Conservation (phyloP, 129 eudicot genomes). For the Centella asiatica region DNA sequence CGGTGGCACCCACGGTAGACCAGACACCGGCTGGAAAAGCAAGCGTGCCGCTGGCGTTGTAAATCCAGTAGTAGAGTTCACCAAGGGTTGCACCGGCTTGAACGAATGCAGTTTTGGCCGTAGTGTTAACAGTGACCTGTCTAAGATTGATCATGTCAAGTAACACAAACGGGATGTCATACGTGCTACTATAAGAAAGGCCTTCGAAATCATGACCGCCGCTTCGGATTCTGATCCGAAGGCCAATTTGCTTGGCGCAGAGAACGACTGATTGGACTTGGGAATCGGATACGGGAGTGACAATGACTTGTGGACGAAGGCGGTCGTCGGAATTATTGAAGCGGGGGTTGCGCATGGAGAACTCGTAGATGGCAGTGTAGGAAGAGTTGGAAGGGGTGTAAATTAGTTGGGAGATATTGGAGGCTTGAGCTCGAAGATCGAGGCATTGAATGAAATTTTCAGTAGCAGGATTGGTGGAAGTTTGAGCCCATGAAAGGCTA, state of each 20-base stretch:
- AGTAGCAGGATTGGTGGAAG: neutral
- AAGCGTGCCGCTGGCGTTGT: conserved; percentile 7
- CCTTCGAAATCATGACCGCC: conserved; percentile 24
- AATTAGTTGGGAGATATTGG: neutral
- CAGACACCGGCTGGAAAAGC: conserved; percentile 20
- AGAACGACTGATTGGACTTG: conserved; percentile 8
- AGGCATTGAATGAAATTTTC: conserved; percentile 14
- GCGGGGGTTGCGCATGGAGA: neutral
- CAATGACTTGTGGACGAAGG: conserved; percentile 13
- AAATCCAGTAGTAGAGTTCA: conserved; percentile 18
- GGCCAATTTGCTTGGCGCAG: conserved; percentile 2
- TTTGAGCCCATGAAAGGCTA: neutral
- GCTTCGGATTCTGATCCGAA: conserved; percentile 12
- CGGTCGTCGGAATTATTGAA: neutral
- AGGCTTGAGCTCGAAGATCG: neutral
- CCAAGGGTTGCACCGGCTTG: conserved; percentile 21
- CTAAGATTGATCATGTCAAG: conserved; percentile 18
- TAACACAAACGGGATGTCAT: conserved; percentile 16
- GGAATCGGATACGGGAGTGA: conserved; percentile 17
- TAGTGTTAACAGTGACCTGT: conserved; percentile 2
- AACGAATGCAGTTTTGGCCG: neutral
- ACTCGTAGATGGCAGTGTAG: conserved; percentile 2
- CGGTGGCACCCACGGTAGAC: conserved; percentile 15
- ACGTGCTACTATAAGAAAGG: conserved; percentile 15
- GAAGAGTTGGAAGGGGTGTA: conserved; percentile 13